These are phyloP conservation scores for Infundibulicybe gibba DNA, from an alignment of 768 basidiomycete species.

Conservation along the genomic window DNA sequence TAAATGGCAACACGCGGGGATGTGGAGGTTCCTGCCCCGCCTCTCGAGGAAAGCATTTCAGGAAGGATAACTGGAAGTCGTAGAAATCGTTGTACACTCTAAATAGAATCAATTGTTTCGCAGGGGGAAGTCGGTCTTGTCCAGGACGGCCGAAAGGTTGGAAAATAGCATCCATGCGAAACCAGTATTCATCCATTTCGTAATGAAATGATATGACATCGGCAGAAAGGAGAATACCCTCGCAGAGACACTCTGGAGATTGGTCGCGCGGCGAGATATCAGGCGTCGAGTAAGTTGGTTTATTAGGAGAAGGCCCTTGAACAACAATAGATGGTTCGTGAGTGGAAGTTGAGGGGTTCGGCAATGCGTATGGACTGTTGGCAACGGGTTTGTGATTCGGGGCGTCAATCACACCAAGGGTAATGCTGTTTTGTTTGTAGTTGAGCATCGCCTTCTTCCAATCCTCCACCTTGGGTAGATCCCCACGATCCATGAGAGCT, in stretches of 20 bases:
- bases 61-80: constrained; percentile 89
- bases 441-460: constrained; percentile 95
- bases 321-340: constrained; percentile 15
- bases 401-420: constrained; percentile 85
- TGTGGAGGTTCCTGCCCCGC: constrained; percentile 73
- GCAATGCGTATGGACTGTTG: constrained; percentile 35
- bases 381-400: constrained; percentile 36
- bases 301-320: constrained; percentile 24
- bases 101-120: constrained; percentile 84
- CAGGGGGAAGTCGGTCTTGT: constrained; percentile 52
- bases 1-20: constrained; percentile 85
- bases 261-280: constrained; percentile 34
- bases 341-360: constrained; percentile 13
- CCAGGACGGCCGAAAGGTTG: constrained; percentile 73
- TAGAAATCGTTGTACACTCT: constrained; percentile 98
- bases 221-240: constrained; percentile 83
- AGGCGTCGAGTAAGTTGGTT: constrained; percentile 13
- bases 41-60: constrained; percentile 86
- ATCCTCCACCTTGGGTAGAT: constrained; percentile 94
- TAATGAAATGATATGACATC: constrained; percentile 96
- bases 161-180: constrained; percentile 87
- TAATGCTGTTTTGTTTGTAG: constrained; percentile 96
- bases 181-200: constrained; percentile 97
- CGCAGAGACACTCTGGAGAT: constrained; percentile 54
- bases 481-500: constrained; percentile 79